Evolutionary conservation across 2,329 filamentous ascomycete genomes (phyloP), one percentile per base, ranked within the genome.

Genomic region (Colletotrichum higginsianum): DNA sequence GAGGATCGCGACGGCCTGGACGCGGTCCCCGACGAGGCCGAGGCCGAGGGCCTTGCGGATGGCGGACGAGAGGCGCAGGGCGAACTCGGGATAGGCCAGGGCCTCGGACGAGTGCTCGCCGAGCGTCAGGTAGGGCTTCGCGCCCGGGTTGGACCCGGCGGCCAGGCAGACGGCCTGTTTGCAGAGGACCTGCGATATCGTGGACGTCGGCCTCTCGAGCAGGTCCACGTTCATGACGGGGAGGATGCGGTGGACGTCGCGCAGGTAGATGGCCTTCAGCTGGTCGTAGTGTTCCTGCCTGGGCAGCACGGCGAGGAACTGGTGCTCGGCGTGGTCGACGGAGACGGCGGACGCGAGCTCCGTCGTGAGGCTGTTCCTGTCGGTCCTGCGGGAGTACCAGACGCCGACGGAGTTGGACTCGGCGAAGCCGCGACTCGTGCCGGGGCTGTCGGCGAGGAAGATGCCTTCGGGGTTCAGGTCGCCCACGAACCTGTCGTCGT

Each of bases 1-100:
- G 53, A 84, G 84, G 3, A 80, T 72, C 18, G 75, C 70, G 2
- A 78, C 80, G 11, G 68, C 49, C 40, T 67, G 72, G 18, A 75
- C 58, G 30, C 72, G 63, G 35, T 75, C 73, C 11, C 63, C 70
- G 13, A 70, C 35, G 8, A 71, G 18, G 1, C 64, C 67, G 8
- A 71, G 58, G 18, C 49, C 44, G 13, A 75, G 63, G 13, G 57
- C 57, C 35, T 67, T 67, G n/a, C 72, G 69, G 30, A 75, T 74
- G 21, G 72, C 68, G 2, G 65, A 69, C 8, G 69, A 65, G 2
- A 75, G 57, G n/a, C 55, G 68, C 12, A 62, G 57, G 3, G 72
- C 62, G 38, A 74, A 75, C 9, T 73, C 64, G 8, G 69, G 18
- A 13, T 75, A 73, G 11, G 35, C 35, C n/a, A 75, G n/a, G 23